Percentiles rank a stretch among this genome's conserved stretches.
Conservation (phyloP, 371 early-diverging fungal species). For the Gilbertella persicaria region DNA sequence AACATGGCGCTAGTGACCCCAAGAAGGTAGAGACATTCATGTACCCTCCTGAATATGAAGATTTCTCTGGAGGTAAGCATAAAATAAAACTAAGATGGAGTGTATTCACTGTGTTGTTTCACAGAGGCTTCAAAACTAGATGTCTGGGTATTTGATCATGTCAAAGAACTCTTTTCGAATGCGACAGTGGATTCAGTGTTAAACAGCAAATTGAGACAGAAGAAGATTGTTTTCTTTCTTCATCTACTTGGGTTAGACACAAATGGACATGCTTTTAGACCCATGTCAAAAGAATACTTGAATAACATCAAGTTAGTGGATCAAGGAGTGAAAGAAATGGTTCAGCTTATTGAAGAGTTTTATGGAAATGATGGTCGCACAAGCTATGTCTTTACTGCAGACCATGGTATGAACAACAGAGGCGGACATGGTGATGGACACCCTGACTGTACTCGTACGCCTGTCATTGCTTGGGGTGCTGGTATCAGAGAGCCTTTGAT, state of each 20-base stretch:
- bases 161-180: slow-evolving; percentile 45
- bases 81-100: neutral
- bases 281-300: slow-evolving; percentile 82
- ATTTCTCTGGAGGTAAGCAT: slow-evolving; percentile 76
- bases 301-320: slow-evolving; percentile 86
- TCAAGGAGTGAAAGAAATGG: slow-evolving; percentile 66
- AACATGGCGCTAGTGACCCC: slow-evolving; percentile 84
- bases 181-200: slow-evolving; percentile 55
- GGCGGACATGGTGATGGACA: slow-evolving; percentile 96
- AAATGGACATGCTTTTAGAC: slow-evolving; percentile 91
- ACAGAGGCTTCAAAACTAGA: slow-evolving; percentile 84
- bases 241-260: slow-evolving; percentile 95
- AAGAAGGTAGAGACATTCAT: slow-evolving; percentile 81
- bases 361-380: slow-evolving; percentile 83
- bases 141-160: slow-evolving; percentile 85
- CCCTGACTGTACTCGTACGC: slow-evolving; percentile 93
- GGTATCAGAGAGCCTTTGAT: slow-evolving; percentile 70
- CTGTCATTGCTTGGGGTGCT: slow-evolving; percentile 95
- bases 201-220: slow-evolving; percentile 59
- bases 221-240: slow-evolving; percentile 86
- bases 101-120: neutral
- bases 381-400: slow-evolving; percentile 89
- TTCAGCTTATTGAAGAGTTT: slow-evolving; percentile 68
- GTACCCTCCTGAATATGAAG: slow-evolving; percentile 88
- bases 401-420: slow-evolving; percentile 95